Evolutionary conservation across 129 eudicot genomes (phyloP), one percentile per base, ranked within the genome.

Genomic region (Glebionis coronaria): DNA sequence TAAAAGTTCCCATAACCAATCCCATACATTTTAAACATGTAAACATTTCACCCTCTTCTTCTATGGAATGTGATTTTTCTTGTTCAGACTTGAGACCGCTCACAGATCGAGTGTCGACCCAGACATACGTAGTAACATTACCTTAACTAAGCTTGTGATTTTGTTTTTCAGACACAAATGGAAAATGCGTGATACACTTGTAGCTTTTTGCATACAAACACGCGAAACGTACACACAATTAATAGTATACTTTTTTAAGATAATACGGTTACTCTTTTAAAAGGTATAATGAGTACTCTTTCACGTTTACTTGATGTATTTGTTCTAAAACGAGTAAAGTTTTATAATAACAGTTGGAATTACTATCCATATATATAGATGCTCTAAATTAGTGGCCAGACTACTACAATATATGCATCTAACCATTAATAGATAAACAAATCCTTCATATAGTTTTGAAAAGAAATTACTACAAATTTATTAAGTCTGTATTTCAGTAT

Each of bases 291-390:
- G 67, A 65, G 51, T 16, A 40, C 27, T 44, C 13, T 45, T 21
- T 54, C 23, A 56, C 53, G 46, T 71, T 44, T 53, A 44, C 44
- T 58, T 20, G 11, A 29, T 19, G 9, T 56, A 47, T 23, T 5
- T 14, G 55, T 70, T 72, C 6, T 70, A 51, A 55, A 63, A 62
- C 52, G 69, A 72, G 81, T 63, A 67, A 64, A 56, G 51, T 20
- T 65, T 77, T 56, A 47, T 58, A 11, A 44, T 42, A 20, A 38
- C 31, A 11, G 35, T 68, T 53, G 42, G 42, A 9, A 35, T 35
- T 35, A 35, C 42, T 35, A 35, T 35, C 10, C 42, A 35, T 35
- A 6, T 35, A 6, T 49, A 35, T 6, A 35, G 42, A 35, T 35
- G 42, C 42, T 35, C 10, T 35, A 35, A 35, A 35, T 35, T 2